Base-by-base conservation (phyloP, 2,329 filamentous ascomycete genomes). In the Tolypocladium paradoxum region DNA sequence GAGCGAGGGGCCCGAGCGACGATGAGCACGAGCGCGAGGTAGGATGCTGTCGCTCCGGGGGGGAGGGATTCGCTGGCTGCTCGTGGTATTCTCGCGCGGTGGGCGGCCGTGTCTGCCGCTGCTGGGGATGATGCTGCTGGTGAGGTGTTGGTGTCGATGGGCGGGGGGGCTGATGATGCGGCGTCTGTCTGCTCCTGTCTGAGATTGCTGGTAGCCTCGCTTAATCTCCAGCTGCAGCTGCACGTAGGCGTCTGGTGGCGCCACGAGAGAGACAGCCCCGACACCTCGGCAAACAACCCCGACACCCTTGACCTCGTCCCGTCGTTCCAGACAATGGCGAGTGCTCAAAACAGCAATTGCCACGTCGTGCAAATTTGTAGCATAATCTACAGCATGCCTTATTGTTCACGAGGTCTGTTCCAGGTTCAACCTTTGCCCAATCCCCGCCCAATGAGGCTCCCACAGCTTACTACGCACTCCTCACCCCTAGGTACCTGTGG, bases 131-230 rank as follows among this genome's bases (percentile, higher is more conserved):
- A 48, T 48, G 48, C 35, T 49, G 34, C 24, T 34, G 34, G 24
- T 29, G 33, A 37, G 48, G 33, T 49, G 48, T 12, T 22, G 48
- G n/a, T 6, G 46, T 48, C 31, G 33, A 48, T n/a, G 46, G 46
- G 46, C 29, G 46, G 46, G 46, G 46, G 46, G n/a, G 31, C 24
- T 29, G 43, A 16, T 24, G 27, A 46, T 46, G 43, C 43, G 31
- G 43, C 43, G 29, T 46, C 43, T 46, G 46, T 22, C 46, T 20
- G 48, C 36, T 50, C 48, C 48, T 40, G 35, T 35, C 35, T 20
- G 48, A 50, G 48, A 50, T 50, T 50, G 48, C 48, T 38, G 48
- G 33, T 29, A 43, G 48, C 48, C 48, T 50, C 48, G 48, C 48
- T 40, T 38, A 50, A 48, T 48, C 47, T 48, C 46, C 33, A 35